These are phyloP conservation scores for Flaveria robusta DNA, from an alignment of 129 eudicot species.

Conservation along the genomic window DNA sequence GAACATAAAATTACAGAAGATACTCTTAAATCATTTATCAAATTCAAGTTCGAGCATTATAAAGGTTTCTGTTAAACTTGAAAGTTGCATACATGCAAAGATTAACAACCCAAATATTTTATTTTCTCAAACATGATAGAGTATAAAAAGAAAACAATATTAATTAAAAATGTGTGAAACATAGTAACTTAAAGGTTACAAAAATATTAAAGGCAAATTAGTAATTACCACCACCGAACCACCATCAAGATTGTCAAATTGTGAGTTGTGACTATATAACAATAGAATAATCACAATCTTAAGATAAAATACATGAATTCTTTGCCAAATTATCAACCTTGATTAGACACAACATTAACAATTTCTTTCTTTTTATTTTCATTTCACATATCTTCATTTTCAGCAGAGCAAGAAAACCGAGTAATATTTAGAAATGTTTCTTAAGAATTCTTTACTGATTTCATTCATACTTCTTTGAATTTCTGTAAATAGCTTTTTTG, in stretches of 20 bases:
- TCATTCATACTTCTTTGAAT: constrained; percentile 36
- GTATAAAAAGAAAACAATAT: too few species aligned
- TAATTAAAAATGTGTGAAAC: too few species aligned
- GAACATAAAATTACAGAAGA: too few species aligned
- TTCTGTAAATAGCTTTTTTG: constrained; percentile 24
- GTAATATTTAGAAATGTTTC: constrained; percentile 3
- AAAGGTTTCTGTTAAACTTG: too few species aligned
- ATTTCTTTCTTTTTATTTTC: constrained; percentile 30
- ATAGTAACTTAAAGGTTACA: background rate
- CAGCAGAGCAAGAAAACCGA: too few species aligned
- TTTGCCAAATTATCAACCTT: constrained; percentile 39
- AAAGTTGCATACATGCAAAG: too few species aligned
- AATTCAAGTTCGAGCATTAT: too few species aligned
- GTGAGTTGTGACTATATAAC: background rate
- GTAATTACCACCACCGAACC: constrained; percentile 20
- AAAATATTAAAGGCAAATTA: constrained; percentile 6
- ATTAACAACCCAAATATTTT: too few species aligned
- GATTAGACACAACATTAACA: constrained; percentile 33
- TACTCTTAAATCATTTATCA: too few species aligned
- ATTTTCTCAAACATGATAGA: too few species aligned
- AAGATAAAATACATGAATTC: constrained; percentile 39
- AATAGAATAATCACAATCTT: constrained; percentile 39
- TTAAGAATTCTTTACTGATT: constrained; percentile 9
- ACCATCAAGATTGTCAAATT: background rate
- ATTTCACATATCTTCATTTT: constrained; percentile 33